These are phyloP conservation scores for Ascochyta fabae DNA, from an alignment of 2,329 filamentous ascomycete genomes.

Conservation along the genomic window DNA sequence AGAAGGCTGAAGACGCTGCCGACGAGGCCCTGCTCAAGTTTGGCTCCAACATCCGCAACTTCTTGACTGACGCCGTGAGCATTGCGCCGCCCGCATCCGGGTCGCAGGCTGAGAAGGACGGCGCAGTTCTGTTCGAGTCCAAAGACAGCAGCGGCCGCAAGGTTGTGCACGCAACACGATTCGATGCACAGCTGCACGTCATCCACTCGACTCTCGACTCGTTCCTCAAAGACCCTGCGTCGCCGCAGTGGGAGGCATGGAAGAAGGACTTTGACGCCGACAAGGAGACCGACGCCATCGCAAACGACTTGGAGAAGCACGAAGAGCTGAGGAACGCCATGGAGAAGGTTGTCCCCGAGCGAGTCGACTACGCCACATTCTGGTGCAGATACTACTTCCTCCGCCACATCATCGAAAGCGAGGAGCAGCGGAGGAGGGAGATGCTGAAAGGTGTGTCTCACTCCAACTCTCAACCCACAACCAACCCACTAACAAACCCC, in stretches of 20 bases:
- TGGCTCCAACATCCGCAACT: constrained; percentile 86
- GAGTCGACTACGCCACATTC: constrained; percentile 86
- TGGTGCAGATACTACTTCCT: constrained; percentile 97
- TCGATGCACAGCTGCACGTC: constrained; percentile 94
- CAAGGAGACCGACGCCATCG: constrained; percentile 82
- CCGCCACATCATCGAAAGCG: constrained; percentile 88
- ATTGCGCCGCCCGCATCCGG: constrained; percentile 73
- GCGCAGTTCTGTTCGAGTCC: constrained; percentile 84
- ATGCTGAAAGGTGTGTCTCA: constrained; percentile 78
- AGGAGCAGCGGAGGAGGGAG: constrained; percentile 86
- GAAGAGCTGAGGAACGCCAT: constrained; percentile 84
- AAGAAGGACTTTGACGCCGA: constrained; percentile 78
- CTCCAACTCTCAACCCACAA: not conserved
- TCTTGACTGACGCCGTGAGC: constrained; percentile 86
- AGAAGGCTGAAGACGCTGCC: constrained; percentile 91
- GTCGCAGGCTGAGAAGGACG: constrained; percentile 54
- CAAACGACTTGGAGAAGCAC: constrained; percentile 82
- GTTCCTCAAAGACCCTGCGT: constrained; percentile 81
- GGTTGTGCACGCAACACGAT: constrained; percentile 91
- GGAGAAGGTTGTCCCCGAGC: constrained; percentile 94
- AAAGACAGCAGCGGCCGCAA: constrained; percentile 89
- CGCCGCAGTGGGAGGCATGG: constrained; percentile 77
- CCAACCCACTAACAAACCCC: not conserved
- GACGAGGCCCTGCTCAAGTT: constrained; percentile 94
- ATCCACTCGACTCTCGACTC: constrained; percentile 84